phyloP scores from a whole-genome alignment of 1,284 basidiomycete species.

The Volvariella surrecta region DNA sequence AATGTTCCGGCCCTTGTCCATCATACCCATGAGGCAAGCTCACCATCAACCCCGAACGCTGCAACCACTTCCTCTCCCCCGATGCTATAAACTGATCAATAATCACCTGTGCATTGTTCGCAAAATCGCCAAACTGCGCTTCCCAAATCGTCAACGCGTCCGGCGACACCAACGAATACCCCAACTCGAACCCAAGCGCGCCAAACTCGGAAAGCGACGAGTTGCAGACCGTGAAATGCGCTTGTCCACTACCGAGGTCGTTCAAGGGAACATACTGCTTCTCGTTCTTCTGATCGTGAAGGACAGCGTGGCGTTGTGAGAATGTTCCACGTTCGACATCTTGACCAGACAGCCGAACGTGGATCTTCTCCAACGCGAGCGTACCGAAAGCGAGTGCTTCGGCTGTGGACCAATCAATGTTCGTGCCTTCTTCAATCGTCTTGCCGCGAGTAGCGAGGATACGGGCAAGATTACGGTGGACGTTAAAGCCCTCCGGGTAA shows the following conservation, averaged over 20 bases:
- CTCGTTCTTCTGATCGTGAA: constrained; percentile 95
- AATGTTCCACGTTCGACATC: constrained; percentile 99
- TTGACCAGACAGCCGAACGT: constrained; percentile 95
- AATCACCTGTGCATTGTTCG: constrained; percentile 95
- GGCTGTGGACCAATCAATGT: constrained; percentile 99
- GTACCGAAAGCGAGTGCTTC: constrained; percentile 97
- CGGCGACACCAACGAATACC: constrained; percentile 97
- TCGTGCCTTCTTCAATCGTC: constrained; percentile 82
- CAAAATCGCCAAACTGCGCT: constrained; percentile 98
- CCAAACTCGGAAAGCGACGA: constrained; percentile 97
- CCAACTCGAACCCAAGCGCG: constrained; percentile 94
- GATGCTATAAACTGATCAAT: constrained; percentile 99
- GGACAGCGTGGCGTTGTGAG: constrained; percentile 97
- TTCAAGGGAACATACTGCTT: constrained; percentile 86
- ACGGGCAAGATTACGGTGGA: constrained; percentile 91
- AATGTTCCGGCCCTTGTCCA: constrained; percentile 98
- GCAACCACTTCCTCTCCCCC: constrained; percentile 97
- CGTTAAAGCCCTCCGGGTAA: constrained; percentile 80
- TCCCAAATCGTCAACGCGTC: constrained; percentile 96
- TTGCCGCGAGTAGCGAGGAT: constrained; percentile 87
- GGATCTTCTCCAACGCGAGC: constrained; percentile 86
- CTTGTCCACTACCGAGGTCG: constrained; percentile 83
- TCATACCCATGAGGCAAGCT: constrained; percentile 96
- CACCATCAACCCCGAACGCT: constrained; percentile 90
- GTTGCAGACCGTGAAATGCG: constrained; percentile 92